phyloP scores from a whole-genome alignment of 306 rosid genomes.

The Luffa acutangula region DNA sequence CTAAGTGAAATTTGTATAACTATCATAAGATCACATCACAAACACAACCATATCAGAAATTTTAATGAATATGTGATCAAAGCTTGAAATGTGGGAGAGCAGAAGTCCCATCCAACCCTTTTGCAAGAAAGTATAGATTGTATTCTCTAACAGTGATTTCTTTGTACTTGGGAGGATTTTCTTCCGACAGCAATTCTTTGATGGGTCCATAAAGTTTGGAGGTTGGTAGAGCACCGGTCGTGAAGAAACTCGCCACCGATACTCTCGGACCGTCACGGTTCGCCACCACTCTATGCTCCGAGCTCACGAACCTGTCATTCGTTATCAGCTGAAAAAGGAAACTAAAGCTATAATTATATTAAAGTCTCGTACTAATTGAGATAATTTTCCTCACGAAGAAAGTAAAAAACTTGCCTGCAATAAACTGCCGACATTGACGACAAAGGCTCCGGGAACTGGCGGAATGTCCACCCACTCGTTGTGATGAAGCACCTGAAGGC shows the following conservation, averaged over 20 bases:
- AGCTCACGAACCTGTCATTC: slow-evolving; percentile 21
- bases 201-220: slow-evolving; percentile 36
- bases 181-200: slow-evolving; percentile 41
- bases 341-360: background rate
- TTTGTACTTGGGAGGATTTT: slow-evolving; percentile 30
- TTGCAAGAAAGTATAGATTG: background rate
- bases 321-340: slow-evolving; percentile 18
- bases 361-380: background rate
- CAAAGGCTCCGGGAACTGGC: slow-evolving; percentile 16
- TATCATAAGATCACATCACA: too few relatives aligned
- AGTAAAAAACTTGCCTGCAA: slow-evolving; percentile 21
- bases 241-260: slow-evolving; percentile 11
- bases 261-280: slow-evolving; percentile 16
- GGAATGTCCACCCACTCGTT: slow-evolving; percentile 26
- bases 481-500: slow-evolving; percentile 19
- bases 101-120: slow-evolving; percentile 30
- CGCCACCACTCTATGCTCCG: slow-evolving; percentile 17
- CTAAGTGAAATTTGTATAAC: too few relatives aligned
- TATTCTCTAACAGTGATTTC: slow-evolving; percentile 22
- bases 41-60: too few relatives aligned
- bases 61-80: background rate
- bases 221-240: background rate
- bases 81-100: slow-evolving; percentile 26
- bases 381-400: background rate
- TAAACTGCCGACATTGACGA: slow-evolving; percentile 25